Base-by-base conservation (phyloP, 768 basidiomycete genomes). In the Leccinellum albellum region DNA sequence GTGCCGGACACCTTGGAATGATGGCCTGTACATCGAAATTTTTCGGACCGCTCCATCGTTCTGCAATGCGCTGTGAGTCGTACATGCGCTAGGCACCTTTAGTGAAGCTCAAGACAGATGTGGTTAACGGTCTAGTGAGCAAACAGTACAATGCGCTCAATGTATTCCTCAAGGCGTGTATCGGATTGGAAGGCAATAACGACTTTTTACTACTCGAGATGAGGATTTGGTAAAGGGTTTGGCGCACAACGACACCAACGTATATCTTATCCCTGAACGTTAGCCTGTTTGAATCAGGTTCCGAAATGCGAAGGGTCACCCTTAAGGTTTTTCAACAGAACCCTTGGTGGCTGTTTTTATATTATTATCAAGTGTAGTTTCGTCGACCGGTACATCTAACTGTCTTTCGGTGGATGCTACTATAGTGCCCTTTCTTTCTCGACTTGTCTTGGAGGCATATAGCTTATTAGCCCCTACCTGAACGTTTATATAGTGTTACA, bases 1-100 rank as follows among this genome's bases (percentile, higher is more conserved):
- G n/a, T n/a, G n/a, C n/a, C n/a, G n/a, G n/a, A n/a, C n/a, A n/a
- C n/a, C n/a, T n/a, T n/a, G n/a, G n/a, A n/a, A n/a, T n/a, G n/a
- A n/a, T n/a, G n/a, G n/a, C n/a, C n/a, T n/a, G n/a, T n/a, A n/a
- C n/a, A n/a, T n/a, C n/a, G n/a, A n/a, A n/a, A n/a, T n/a, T n/a
- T n/a, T n/a, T n/a, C n/a, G n/a, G n/a, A n/a, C n/a, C n/a, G n/a
- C n/a, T n/a, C n/a, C n/a, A n/a, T n/a, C n/a, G n/a, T n/a, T n/a
- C n/a, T n/a, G n/a, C n/a, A n/a, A n/a, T n/a, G n/a, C n/a, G n/a
- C n/a, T n/a, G n/a, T n/a, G n/a, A n/a, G 54, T 90, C 87, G 45
- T 98, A 95, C 82, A 96, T 98, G 94, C 86, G 96, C 76, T 97
- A 97, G 81, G 94, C 94, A 0, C 93, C 94, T n/a, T 84, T 95